Evolutionary conservation across 805 yeast species (phyloP).

Genomic region (Jamesozyma hellenica): DNA sequence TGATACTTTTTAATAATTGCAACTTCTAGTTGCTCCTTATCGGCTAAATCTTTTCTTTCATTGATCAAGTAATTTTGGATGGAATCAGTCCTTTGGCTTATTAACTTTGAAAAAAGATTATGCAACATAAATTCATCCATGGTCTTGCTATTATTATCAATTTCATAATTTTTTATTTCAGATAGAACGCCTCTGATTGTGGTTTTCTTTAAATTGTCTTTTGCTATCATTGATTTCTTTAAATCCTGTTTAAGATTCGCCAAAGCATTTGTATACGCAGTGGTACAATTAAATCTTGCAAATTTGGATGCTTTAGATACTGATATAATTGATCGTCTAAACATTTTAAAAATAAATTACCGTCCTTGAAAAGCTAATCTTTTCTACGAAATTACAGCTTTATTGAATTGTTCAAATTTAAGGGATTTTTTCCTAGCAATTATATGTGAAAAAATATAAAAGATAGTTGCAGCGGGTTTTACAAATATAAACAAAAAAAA

Average conservation of each 20-base stretch:
- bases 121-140: slow-evolving; percentile 28
- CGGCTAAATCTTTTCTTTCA: slow-evolving; percentile 43
- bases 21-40: slow-evolving; percentile 41
- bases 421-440: too few relatives aligned
- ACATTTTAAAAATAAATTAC: too few relatives aligned
- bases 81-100: slow-evolving; percentile 42
- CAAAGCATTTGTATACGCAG: slow-evolving; percentile 30
- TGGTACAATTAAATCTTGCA: slow-evolving; percentile 28
- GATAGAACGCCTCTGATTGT: slow-evolving; percentile 37
- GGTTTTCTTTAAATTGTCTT: slow-evolving; percentile 34
- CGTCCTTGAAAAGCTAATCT: too few relatives aligned
- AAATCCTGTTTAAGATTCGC: slow-evolving; percentile 33
- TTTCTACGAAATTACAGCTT: too few relatives aligned
- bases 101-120: slow-evolving; percentile 34
- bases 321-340: slow-evolving; percentile 1
- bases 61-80: slow-evolving; percentile 38
- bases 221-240: slow-evolving; percentile 39
- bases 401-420: too few relatives aligned
- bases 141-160: slow-evolving; percentile 28
- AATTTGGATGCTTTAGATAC: not conserved
- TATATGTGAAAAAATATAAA: too few relatives aligned
- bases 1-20: slow-evolving; percentile 34
- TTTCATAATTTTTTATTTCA: slow-evolving; percentile 36
- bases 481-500: too few relatives aligned
- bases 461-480: too few relatives aligned